Evolutionary conservation across 495 filamentous ascomycete genomes (phyloP).

Genomic region (Aspergillus coremiiformis): DNA sequence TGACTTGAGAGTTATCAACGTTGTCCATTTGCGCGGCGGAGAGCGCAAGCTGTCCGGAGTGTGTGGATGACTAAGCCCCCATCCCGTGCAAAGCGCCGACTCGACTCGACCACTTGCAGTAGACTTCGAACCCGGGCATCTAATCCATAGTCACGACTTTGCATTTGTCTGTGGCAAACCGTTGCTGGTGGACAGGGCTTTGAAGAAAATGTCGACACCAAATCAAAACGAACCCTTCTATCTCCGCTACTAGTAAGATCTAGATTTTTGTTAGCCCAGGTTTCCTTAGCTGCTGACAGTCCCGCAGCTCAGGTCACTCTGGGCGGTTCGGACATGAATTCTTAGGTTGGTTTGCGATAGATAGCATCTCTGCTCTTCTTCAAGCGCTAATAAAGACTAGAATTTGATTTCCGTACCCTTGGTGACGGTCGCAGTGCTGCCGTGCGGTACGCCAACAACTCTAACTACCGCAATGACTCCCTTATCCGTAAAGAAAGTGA

Average conservation of each 20-base stretch:
- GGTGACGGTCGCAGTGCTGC: conserved; percentile 93
- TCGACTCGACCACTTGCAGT: conserved; percentile 11
- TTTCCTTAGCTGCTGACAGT: conserved; percentile 44
- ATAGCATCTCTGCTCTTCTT: neutral
- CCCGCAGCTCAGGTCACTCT: conserved; percentile 83
- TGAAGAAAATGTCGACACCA: conserved; percentile 39
- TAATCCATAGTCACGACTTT: conserved; percentile 3
- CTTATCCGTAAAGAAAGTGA: conserved; percentile 98
- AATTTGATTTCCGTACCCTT: conserved; percentile 93
- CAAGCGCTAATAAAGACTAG: conserved; percentile 43
- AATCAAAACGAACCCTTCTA: conserved; percentile 79
- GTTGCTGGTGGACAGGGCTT: neutral
- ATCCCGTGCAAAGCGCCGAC: conserved; percentile 20
- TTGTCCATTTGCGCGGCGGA: conserved; percentile 40
- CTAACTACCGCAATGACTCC: conserved; percentile 98
- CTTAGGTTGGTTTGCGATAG: conserved; percentile 54
- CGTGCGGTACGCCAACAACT: conserved; percentile 98
- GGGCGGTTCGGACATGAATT: conserved; percentile 99
- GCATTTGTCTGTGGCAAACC: neutral
- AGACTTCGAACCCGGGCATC: too few species aligned
- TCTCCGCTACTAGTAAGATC: conserved; percentile 85
- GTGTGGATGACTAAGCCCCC: conserved; percentile 46
- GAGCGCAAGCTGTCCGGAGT: conserved; percentile 34
- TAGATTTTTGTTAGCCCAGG: conserved; percentile 28
- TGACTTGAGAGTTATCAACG: conserved; percentile 24